phyloP scores from a whole-genome alignment of 306 rosid genomes.

The Rubus parviflorus region DNA sequence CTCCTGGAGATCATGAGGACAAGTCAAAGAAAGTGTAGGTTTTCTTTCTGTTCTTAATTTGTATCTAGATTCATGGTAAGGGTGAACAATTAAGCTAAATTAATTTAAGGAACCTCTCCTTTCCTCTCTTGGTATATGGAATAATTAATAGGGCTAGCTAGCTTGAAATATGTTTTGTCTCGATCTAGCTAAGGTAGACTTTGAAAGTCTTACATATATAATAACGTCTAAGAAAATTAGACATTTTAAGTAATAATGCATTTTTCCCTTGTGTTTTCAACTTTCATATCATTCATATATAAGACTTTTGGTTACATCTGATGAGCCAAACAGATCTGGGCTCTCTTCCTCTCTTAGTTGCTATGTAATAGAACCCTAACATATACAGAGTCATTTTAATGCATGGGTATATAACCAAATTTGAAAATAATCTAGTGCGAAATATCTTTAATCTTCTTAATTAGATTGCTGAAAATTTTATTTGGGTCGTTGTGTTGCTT shows the following conservation, averaged over 20 bases:
- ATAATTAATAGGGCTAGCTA: constrained; percentile 10
- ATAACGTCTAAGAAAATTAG: neutral
- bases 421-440: neutral
- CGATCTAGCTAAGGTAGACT: constrained; percentile 14
- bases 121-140: constrained; percentile 1
- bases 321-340: neutral
- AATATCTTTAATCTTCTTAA: neutral
- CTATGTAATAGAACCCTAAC: constrained; percentile 5
- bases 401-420: neutral
- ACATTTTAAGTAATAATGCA: neutral
- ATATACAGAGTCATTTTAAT: neutral
- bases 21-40: constrained; percentile 78
- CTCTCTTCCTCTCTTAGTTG: neutral
- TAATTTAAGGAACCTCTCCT: constrained; percentile 5
- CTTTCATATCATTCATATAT: neutral
- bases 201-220: constrained; percentile 21
- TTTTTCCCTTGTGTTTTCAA: neutral
- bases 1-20: constrained; percentile 38
- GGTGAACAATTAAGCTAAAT: neutral
- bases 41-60: neutral
- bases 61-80: constrained; percentile 6
- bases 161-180: constrained; percentile 6
- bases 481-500: neutral
- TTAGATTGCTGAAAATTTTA: constrained; percentile 15
- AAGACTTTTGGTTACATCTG: neutral